Base-by-base conservation (phyloP, 2,329 filamentous ascomycete species). In the Claviceps purpurea region DNA sequence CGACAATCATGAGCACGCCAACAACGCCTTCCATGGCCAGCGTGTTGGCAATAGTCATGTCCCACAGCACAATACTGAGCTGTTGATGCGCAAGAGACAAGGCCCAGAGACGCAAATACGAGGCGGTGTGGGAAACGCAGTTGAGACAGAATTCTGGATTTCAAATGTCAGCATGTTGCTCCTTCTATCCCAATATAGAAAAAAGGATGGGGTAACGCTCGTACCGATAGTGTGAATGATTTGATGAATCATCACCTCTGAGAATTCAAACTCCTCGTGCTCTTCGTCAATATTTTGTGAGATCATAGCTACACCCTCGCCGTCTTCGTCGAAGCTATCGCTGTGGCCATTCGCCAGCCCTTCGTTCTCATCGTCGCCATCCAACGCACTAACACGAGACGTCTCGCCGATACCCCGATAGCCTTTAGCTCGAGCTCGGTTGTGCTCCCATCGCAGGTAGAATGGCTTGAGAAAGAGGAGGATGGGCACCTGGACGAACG, bases 201-300 rank as follows among this genome's bases (percentile, higher is more conserved):
- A 8, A 11, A 16, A n/a, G 14, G 14, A 7, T 22, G 13, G n/a
- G 6, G 4, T 14, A 6, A 34, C 3, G 10, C 10, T 34, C 44
- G 18, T 82, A 91, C 87, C 89, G 63, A 97, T 97, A 18, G 91
- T 97, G 73, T 97, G 94, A 64, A 98, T 98, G 66, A 96, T 82
- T 69, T 98, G 93, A 71, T 98, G 93, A 64, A 98, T 98, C 89
- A 98, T 96, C 57, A 89, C 80, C 68, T 98, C 93, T 55, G 85
- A 81, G 67, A 98, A 98, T 61, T 98, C 93, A 67, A 98, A 98
- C 65, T 98, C 93, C 63, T 93, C 90, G 60, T 96, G 88, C 60
- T 90, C 90, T 48, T 88, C 87, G 44, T 77, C 78, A 59, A 94
- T 81, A 64, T 93, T 88, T 66, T 95, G 84, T 2, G 88, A 87